phyloP scores from a whole-genome alignment of 2,329 filamentous ascomycete species.

The Diaporthe batatas region DNA sequence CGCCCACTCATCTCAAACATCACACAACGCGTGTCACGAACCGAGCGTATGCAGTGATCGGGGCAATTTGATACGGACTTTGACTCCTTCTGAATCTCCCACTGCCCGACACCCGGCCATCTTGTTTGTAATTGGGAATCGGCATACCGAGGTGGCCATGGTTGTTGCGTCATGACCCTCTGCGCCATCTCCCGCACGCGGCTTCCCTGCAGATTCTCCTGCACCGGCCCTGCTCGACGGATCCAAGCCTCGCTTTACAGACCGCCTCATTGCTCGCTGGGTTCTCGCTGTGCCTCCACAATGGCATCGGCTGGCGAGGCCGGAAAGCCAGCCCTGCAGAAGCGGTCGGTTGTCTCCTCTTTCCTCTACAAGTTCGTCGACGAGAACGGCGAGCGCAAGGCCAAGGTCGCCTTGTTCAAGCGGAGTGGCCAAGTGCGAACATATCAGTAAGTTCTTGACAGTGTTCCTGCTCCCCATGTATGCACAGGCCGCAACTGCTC shows the following conservation, averaged over 20 bases:
- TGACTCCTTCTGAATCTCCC: neutral
- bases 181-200: constrained; percentile 1
- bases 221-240: constrained; percentile 2
- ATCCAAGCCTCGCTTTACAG: neutral
- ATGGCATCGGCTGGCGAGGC: constrained; percentile 43
- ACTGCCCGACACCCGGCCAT: neutral
- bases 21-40: neutral
- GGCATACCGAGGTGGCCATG: neutral
- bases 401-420: constrained; percentile 71
- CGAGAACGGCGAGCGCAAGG: constrained; percentile 50
- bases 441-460: constrained; percentile 64
- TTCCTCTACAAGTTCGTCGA: constrained; percentile 63
- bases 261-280: neutral
- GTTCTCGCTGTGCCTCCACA: constrained; percentile 15
- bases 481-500: neutral
- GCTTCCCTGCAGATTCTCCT: constrained; percentile 4
- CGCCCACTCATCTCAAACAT: neutral
- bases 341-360: constrained; percentile 61
- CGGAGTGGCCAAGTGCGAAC: constrained; percentile 71
- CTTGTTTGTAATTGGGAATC: neutral
- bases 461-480: neutral
- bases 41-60: neutral
- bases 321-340: constrained; percentile 46
- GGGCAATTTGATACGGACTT: neutral
- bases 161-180: neutral